Percentiles rank a stretch among this genome's conserved stretches.
phyloP scores from a whole-genome alignment of 257 asterid species.

The Scutellaria minor region DNA sequence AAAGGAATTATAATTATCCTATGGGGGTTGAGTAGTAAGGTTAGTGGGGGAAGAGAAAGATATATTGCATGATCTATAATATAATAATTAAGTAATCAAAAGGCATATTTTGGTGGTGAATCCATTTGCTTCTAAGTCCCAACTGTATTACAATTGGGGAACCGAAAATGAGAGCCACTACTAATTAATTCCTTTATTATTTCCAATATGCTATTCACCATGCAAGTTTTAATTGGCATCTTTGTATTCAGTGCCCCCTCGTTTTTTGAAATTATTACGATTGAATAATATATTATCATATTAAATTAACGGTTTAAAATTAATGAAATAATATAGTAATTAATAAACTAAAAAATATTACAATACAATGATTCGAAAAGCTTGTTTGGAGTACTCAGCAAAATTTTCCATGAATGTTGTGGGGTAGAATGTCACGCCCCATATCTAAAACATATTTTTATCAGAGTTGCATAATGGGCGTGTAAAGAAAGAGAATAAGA shows the following conservation, averaged over 20 bases:
- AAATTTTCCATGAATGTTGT: no score
- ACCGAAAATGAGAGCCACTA: conserved; percentile 40
- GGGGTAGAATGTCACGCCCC: no score
- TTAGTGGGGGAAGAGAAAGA: conserved; percentile 34
- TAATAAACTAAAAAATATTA: no score
- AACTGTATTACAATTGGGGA: conserved; percentile 41
- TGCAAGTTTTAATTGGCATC: neutral
- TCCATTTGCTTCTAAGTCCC: conserved; percentile 40
- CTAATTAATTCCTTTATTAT: conserved; percentile 4
- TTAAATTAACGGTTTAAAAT: no score
- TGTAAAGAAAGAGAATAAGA: no score
- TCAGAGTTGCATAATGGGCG: no score
- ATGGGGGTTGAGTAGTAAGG: neutral
- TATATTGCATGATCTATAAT: conserved; percentile 32
- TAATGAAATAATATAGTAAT: no score
- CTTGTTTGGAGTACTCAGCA: no score
- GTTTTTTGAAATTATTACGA: no score
- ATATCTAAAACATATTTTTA: no score
- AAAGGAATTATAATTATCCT: neutral
- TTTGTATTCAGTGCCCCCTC: neutral
- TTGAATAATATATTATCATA: no score
- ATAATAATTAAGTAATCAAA: conserved; percentile 23
- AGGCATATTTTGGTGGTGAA: conserved; percentile 44
- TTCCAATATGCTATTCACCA: conserved; percentile 20
- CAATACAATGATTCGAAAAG: no score